Evolutionary conservation across 768 basidiomycete genomes (phyloP), one percentile per base, ranked within the genome.

Genomic region (Kwoniella sp.): DNA sequence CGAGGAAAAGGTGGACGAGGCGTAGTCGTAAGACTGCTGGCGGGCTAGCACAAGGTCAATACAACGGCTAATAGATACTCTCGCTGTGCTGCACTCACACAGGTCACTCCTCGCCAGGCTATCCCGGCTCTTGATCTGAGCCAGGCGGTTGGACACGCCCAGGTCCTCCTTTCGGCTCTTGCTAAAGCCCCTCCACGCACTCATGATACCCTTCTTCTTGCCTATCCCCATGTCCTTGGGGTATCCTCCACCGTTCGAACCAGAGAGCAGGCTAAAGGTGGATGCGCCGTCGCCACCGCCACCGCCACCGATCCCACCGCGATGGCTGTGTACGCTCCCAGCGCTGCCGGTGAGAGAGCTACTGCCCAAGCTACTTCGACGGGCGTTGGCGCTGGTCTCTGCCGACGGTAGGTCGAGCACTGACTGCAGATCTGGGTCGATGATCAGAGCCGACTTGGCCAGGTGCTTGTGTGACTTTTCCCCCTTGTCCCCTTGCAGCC

Each of bases 201-300:
- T 27, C 52, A 54, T 54, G 19, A 54, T 34, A 15, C 52, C 52
- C 26, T 54, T 54, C 38, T 54, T 54, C 45, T 47, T 54, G 20
- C 45, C 25, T 29, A 22, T 36, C 26, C 27, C 27, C 12, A 17
- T 38, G 20, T 29, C 43, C 19, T 29, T 44, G 28, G 14, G 19
- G 23, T 38, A 20, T 5, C 37, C 37, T n/a, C n/a, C n/a, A n/a
- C n/a, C n/a, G n/a, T n/a, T n/a, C n/a, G n/a, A n/a, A n/a, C n/a
- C n/a, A n/a, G n/a, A n/a, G n/a, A n/a, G n/a, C n/a, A n/a, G n/a
- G n/a, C n/a, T n/a, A n/a, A n/a, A n/a, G n/a, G n/a, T n/a, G n/a
- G n/a, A n/a, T n/a, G n/a, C n/a, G n/a, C n/a, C n/a, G n/a, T n/a
- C n/a, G n/a, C n/a, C n/a, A n/a, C n/a, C n/a, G n/a, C n/a, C n/a